Conservation (phyloP, 108 stramenopile species). For the Nitzschia palea region DNA sequence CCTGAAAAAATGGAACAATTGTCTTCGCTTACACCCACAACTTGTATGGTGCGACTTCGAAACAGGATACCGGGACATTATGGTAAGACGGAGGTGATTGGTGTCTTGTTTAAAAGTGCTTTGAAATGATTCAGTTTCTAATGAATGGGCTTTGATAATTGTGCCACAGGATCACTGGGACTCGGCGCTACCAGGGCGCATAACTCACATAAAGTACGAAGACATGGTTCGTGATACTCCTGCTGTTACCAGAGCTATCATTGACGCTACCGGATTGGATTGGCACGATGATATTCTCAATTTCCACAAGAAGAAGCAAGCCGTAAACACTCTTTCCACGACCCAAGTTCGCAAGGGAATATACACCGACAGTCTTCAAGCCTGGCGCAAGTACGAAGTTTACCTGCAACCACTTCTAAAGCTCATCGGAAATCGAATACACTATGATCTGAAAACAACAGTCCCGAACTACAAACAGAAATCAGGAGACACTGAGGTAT, state of each 20-base stretch:
- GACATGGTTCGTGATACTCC: constrained; percentile 82
- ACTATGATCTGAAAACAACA: constrained; percentile 54
- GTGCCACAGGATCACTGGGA: constrained; percentile 92
- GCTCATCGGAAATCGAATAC: constrained; percentile 47
- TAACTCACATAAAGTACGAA: constrained; percentile 83
- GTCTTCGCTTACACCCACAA: no score
- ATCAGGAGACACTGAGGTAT: background rate
- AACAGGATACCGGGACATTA: constrained; percentile 63
- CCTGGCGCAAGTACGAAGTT: constrained; percentile 69
- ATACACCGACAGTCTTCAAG: constrained; percentile 75
- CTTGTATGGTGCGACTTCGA: no score
- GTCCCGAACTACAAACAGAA: constrained; percentile 40
- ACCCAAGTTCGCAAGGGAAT: constrained; percentile 82
- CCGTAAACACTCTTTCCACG: constrained; percentile 84
- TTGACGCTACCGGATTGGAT: constrained; percentile 45
- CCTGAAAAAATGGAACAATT: no score
- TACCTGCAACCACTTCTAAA: constrained; percentile 33
- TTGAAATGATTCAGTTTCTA: constrained; percentile 30
- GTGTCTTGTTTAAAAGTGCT: constrained; percentile 12
- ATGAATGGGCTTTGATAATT: constrained; percentile 10
- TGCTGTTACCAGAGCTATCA: constrained; percentile 51
- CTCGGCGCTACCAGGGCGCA: constrained; percentile 71
- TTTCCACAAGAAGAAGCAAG: constrained; percentile 89
- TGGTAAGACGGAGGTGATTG: constrained; percentile 32
- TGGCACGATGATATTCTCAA: constrained; percentile 77